phyloP scores from a whole-genome alignment of 257 asterid genomes.

The Orobanche coerulescens region DNA sequence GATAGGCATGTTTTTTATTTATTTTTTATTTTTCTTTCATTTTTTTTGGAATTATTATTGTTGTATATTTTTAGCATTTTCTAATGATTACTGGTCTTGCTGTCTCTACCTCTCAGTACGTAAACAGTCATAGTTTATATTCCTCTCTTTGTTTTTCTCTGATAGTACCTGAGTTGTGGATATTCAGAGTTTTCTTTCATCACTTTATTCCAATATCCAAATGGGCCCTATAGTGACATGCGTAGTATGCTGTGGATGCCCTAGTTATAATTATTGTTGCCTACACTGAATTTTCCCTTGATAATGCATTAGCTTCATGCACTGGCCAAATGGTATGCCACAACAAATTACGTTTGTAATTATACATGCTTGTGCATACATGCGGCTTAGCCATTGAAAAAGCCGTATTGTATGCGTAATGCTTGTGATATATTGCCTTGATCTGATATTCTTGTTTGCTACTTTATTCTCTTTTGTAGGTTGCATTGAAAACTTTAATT shows the following conservation, averaged over 20 bases:
- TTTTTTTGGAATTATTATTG: too few relatives aligned
- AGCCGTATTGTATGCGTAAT: too few relatives aligned
- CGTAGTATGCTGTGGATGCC: background rate
- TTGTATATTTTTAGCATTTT: too few relatives aligned
- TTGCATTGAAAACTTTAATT: slow-evolving; percentile 86
- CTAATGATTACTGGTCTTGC: too few relatives aligned
- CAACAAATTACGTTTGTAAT: too few relatives aligned
- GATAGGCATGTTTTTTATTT: background rate
- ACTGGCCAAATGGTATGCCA: too few relatives aligned
- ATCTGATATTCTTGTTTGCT: slow-evolving; percentile 8
- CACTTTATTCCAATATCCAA: background rate
- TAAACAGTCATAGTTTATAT: too few relatives aligned
- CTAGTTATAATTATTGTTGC: background rate
- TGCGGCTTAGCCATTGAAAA: too few relatives aligned
- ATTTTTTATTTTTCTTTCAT: too few relatives aligned
- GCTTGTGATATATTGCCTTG: background rate
- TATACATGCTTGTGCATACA: too few relatives aligned
- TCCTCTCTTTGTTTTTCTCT: background rate
- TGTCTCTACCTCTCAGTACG: too few relatives aligned
- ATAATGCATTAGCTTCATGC: too few relatives aligned
- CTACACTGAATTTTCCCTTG: background rate
- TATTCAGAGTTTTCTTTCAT: background rate
- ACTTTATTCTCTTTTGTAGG: slow-evolving; percentile 35
- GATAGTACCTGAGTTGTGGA: background rate
- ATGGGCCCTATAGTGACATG: background rate